phyloP scores from a whole-genome alignment of 2,329 filamentous ascomycete genomes.

The Aureobasidium zeae region DNA sequence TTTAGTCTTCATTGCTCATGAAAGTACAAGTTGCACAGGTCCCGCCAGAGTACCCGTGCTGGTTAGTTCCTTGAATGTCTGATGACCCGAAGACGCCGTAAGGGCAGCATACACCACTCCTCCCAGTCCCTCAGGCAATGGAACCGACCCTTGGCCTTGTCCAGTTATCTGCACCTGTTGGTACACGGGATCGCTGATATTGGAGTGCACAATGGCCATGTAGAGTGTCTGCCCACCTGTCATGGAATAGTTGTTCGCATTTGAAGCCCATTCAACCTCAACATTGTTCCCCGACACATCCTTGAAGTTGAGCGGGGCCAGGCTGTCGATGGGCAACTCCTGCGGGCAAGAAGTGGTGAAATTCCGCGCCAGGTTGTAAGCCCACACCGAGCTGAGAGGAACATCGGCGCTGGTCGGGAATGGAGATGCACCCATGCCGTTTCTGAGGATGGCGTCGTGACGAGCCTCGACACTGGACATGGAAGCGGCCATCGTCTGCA shows the following conservation, averaged over 20 bases:
- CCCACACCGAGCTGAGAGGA: slow-evolving; percentile 23
- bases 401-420: slow-evolving; percentile 27
- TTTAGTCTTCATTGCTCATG: slow-evolving; percentile 13
- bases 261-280: slow-evolving; percentile 20
- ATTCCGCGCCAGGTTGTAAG: slow-evolving; percentile 26
- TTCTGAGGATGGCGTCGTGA: slow-evolving; percentile 26
- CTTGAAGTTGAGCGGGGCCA: slow-evolving; percentile 17
- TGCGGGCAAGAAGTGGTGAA: slow-evolving; percentile 25
- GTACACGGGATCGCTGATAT: slow-evolving; percentile 19
- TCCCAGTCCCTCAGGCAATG: slow-evolving; percentile 20
- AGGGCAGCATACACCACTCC: slow-evolving; percentile 20
- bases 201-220: slow-evolving; percentile 22
- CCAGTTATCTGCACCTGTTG: slow-evolving; percentile 19
- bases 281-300: slow-evolving; percentile 19
- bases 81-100: slow-evolving; percentile 20
- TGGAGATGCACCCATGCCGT: slow-evolving; percentile 23
- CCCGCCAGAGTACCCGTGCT: slow-evolving; percentile 21
- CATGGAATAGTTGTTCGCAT: slow-evolving; percentile 17
- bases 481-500: slow-evolving; percentile 22
- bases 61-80: slow-evolving; percentile 19
- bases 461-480: slow-evolving; percentile 26
- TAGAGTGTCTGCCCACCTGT: slow-evolving; percentile 19
- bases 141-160: slow-evolving; percentile 18
- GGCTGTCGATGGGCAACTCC: slow-evolving; percentile 16
- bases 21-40: slow-evolving; percentile 22